Base-by-base conservation (phyloP, 2,329 filamentous ascomycete species). In the Iodosphaeria phyllophila region DNA sequence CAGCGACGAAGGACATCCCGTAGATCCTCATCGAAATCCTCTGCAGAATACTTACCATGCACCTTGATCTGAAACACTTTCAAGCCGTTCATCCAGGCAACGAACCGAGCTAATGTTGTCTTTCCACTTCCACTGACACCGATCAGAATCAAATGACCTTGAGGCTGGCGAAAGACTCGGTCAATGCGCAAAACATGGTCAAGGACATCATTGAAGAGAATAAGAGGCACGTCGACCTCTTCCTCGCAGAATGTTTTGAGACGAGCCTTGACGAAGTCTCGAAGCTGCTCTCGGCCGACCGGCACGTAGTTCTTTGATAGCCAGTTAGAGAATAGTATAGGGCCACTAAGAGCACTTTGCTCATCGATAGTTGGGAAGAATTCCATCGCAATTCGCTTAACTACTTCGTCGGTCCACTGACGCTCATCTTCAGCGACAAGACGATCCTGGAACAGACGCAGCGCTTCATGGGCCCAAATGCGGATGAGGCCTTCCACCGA, bases 11-110 rank as follows among this genome's bases (percentile, higher is more conserved):
- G 68, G 6, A 99, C 89, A 44, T 84, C 86, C 35, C 91, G 71
- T 18, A 99, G 59, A 48, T 99, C 89, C 30, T 99, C 91, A 44
- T 99, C 89, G 44, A 99, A 99, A 53, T 99, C 89, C 46, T 95
- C 89, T 2, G 79, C 79, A 10, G 89, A 93, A 53, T 98, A 99
- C 46, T 86, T 93, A 35, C 89, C 89, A 42, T 99, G 89, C 0
- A 98, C 89, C 60, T 98, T 99, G 64, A 99, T 98, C 54, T 99
- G 89, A 64, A 93, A 98, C 20, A 98, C 84, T 47, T 86, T 92
- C 31, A 99, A 63, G 30, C 91, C 91, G 42, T 98, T 99, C 89
- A 98, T 98, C 89, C 89, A 99, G 23, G 89, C 89, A 31, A 98
- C 89, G 35, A 99, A 99, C 29, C 91, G 76, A 16, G 91, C 95